Evolutionary conservation across 345 rosid genomes (phyloP).

Genomic region (Isatis tinctoria): DNA sequence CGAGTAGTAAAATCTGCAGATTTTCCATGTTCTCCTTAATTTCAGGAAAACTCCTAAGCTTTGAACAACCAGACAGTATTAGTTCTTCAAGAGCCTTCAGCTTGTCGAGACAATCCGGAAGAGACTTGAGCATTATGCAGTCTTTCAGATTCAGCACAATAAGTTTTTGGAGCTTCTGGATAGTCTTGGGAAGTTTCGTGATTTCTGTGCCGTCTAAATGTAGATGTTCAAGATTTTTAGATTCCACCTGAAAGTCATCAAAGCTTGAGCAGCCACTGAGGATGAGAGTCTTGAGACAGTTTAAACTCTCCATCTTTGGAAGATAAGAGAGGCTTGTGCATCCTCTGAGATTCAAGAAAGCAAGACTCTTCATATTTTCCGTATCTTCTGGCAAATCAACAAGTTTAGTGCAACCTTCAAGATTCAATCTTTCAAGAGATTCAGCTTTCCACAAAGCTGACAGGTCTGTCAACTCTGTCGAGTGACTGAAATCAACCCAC

Average conservation of each 20-base stretch:
- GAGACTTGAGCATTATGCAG: not conserved
- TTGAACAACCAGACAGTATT: constrained; percentile 10
- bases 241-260: too few species aligned
- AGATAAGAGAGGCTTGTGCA: not conserved
- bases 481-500: not conserved
- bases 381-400: not conserved
- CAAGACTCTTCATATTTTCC: not conserved
- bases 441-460: not conserved
- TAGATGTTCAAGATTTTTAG: not conserved
- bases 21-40: not conserved
- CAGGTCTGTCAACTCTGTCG: too few species aligned
- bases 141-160: too few species aligned
- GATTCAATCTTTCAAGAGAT: not conserved
- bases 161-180: not conserved
- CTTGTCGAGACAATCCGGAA: not conserved
- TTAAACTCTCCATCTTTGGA: not conserved
- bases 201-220: not conserved
- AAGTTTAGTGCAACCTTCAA: not conserved
- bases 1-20: not conserved
- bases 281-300: not conserved
- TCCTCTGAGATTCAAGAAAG: not conserved
- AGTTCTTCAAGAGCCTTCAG: constrained; percentile 11
- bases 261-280: not conserved
- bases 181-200: not conserved
- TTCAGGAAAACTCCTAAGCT: not conserved